These are phyloP conservation scores for Panaeolus papilionaceus DNA, from an alignment of 768 basidiomycete species.

Conservation along the genomic window DNA sequence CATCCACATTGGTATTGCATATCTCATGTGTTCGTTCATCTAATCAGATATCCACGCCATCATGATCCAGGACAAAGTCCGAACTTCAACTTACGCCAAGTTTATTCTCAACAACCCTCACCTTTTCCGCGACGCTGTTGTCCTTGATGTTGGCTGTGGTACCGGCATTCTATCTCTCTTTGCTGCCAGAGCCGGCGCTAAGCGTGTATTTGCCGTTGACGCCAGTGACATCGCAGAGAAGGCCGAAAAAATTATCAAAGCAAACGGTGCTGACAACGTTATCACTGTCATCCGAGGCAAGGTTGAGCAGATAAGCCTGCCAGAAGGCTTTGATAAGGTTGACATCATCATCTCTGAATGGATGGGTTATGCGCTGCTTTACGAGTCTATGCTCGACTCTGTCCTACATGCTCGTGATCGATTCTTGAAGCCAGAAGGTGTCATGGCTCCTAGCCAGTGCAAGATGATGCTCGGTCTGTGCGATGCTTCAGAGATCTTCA, in stretches of 20 bases:
- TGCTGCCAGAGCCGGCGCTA: conserved; percentile 88
- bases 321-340: conserved; percentile 74
- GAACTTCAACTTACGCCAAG: conserved; percentile 91
- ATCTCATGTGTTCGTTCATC: not conserved
- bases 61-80: conserved; percentile 95
- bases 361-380: conserved; percentile 94
- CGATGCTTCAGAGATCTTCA: conserved; percentile 74
- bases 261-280: conserved; percentile 72
- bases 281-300: conserved; percentile 92
- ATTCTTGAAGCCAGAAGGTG: conserved; percentile 76
- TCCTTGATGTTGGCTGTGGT: conserved; percentile 96
- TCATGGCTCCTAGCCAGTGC: conserved; percentile 93
- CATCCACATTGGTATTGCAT: not conserved
- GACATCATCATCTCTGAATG: conserved; percentile 98
- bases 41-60: conserved; percentile 87
- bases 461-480: conserved; percentile 85
- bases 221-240: conserved; percentile 85
- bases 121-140: conserved; percentile 83
- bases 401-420: conserved; percentile 89
- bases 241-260: conserved; percentile 78
- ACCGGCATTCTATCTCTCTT: conserved; percentile 93
- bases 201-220: conserved; percentile 90
- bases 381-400: conserved; percentile 98
- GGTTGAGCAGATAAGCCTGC: conserved; percentile 85
- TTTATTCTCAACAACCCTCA: conserved; percentile 87